phyloP scores from a whole-genome alignment of 305 asterid species.

The Fraxinus velutina region DNA sequence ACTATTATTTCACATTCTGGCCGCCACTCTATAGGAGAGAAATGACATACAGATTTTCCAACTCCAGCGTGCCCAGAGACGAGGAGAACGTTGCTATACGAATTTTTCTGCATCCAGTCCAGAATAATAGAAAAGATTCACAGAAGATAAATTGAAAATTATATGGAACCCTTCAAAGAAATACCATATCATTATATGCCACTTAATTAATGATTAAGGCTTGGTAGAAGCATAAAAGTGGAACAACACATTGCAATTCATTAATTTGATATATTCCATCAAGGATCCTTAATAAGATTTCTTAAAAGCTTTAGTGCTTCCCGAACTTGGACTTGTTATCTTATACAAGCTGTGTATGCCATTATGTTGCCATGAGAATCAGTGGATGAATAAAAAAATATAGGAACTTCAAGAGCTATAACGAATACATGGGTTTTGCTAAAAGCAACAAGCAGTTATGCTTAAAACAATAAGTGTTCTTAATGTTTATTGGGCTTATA shows the following conservation, averaged over 20 bases:
- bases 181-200: neutral
- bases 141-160: neutral
- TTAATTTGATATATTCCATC: neutral
- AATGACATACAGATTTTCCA: conserved; percentile 83
- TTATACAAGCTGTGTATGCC: neutral
- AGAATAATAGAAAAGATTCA: conserved; percentile 22
- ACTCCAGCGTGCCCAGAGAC: conserved; percentile 87
- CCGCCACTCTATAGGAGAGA: conserved; percentile 14
- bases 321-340: neutral
- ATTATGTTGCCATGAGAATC: neutral
- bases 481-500: neutral
- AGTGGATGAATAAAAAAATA: neutral
- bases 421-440: neutral
- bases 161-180: conserved; percentile 11
- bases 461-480: neutral
- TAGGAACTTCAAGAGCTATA: neutral
- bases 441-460: neutral
- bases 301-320: neutral
- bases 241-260: neutral
- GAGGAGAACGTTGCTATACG: conserved; percentile 55
- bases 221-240: neutral
- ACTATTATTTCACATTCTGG: conserved; percentile 5
- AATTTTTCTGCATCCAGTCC: conserved; percentile 44
- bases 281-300: neutral
- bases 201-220: neutral